A percentile compares a stretch with the other conserved stretches of the same genome.
Evolutionary conservation across 352 stramenopile genomes (phyloP).

Genomic region (Phytophthora gonapodyides): DNA sequence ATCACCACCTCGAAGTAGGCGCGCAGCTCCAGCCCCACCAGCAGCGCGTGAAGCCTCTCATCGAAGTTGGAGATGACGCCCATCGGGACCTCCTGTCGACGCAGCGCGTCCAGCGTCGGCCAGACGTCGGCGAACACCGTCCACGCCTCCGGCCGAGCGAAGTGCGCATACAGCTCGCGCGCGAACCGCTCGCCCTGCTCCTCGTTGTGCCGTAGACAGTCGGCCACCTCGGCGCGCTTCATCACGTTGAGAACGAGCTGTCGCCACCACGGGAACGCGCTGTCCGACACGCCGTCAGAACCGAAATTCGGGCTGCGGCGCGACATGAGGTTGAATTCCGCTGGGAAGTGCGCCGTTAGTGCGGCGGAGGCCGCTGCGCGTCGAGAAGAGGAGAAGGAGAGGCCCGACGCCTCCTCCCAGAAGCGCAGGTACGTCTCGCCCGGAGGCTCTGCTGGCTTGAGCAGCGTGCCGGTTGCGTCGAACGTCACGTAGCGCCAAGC

Average conservation of each 20-base stretch:
- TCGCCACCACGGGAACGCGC: constrained; percentile 60
- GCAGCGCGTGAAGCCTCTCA: constrained; percentile 57
- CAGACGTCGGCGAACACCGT: constrained; percentile 59
- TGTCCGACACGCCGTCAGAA: constrained; percentile 9
- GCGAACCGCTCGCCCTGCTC: constrained; percentile 46
- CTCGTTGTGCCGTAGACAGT: constrained; percentile 16
- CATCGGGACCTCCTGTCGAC: constrained; percentile 31
- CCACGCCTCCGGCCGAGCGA: constrained; percentile 55
- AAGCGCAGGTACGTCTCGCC: constrained; percentile 56
- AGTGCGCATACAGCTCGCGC: constrained; percentile 58
- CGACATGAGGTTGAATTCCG: constrained; percentile 43
- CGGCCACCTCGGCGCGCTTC: constrained; percentile 18
- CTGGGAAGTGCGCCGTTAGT: constrained; percentile 43
- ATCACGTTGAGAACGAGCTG: constrained; percentile 57
- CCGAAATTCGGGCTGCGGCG: constrained; percentile 59
- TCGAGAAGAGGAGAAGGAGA: constrained; percentile 32
- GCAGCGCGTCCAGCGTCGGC: constrained; percentile 46
- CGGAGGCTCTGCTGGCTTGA: constrained; percentile 50
- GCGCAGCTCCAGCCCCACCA: constrained; percentile 47
- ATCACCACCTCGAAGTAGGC: constrained; percentile 60
- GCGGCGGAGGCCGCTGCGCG: constrained; percentile 20
- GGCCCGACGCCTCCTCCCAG: constrained; percentile 39
- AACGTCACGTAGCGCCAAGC: constrained; percentile 56
- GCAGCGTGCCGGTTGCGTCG: constrained; percentile 76
- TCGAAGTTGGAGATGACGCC: constrained; percentile 86